These are phyloP conservation scores for Carpinus fangiana DNA, from an alignment of 306 rosid genomes.

Conservation along the genomic window DNA sequence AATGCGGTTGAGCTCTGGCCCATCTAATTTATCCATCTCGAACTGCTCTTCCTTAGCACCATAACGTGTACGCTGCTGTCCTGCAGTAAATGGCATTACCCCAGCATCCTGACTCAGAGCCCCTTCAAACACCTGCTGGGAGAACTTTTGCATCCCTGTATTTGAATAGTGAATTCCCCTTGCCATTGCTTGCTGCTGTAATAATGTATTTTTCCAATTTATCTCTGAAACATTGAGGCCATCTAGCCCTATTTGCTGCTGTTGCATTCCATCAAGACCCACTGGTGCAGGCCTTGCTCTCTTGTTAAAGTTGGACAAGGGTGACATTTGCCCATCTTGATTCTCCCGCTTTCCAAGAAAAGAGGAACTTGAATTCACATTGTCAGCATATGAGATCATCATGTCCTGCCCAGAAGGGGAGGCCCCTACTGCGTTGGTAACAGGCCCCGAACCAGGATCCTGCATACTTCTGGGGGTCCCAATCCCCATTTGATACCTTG, in stretches of 20 bases:
- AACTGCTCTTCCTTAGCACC: slow-evolving; percentile 84
- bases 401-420: slow-evolving; percentile 72
- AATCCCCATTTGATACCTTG: slow-evolving; percentile 65
- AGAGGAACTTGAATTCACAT: slow-evolving; percentile 49
- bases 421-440: slow-evolving; percentile 52
- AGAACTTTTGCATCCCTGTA: slow-evolving; percentile 62
- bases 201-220: slow-evolving; percentile 70
- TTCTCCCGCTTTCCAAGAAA: slow-evolving; percentile 71
- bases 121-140: slow-evolving; percentile 77
- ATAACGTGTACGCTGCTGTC: slow-evolving; percentile 62
- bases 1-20: slow-evolving; percentile 61
- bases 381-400: slow-evolving; percentile 59
- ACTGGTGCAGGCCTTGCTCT: slow-evolving; percentile 58
- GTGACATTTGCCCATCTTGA: slow-evolving; percentile 76
- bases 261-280: slow-evolving; percentile 70
- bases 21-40: slow-evolving; percentile 68
- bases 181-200: slow-evolving; percentile 63
- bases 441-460: slow-evolving; percentile 61
- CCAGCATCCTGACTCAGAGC: slow-evolving; percentile 64
- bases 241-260: slow-evolving; percentile 58
- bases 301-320: slow-evolving; percentile 61
- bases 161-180: slow-evolving; percentile 69
- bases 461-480: slow-evolving; percentile 69
- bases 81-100: slow-evolving; percentile 51
- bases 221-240: slow-evolving; percentile 68